These are phyloP conservation scores for Collybia sordida DNA, from an alignment of 768 basidiomycete species.

Conservation along the genomic window DNA sequence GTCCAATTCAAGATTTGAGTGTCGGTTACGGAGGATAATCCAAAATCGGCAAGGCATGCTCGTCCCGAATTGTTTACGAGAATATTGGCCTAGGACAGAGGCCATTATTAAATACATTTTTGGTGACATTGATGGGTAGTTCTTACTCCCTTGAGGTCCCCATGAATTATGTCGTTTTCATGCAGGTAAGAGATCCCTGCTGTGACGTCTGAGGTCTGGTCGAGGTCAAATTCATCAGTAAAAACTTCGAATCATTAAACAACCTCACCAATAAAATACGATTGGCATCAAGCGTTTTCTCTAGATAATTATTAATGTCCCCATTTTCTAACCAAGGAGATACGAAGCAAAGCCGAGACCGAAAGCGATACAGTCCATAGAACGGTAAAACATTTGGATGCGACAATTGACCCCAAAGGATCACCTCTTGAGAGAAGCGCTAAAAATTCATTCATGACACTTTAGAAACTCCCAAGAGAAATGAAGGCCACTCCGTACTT, in stretches of 20 bases:
- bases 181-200: constrained; percentile 33
- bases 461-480: neutral
- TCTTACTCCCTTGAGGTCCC: constrained; percentile 44
- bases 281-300: neutral
- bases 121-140: neutral
- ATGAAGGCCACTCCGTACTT: constrained; percentile 11
- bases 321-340: constrained; percentile 12
- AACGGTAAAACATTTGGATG: constrained; percentile 10
- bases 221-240: no score
- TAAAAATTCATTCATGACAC: neutral
- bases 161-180: constrained; percentile 35
- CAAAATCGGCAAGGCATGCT: constrained; percentile 25
- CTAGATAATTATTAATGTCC: constrained; percentile 5
- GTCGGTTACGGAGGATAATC: constrained; percentile 16
- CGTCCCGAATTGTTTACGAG: constrained; percentile 14
- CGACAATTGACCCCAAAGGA: constrained; percentile 10
- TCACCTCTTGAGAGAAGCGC: constrained; percentile 5
- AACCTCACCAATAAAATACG: constrained; percentile 1
- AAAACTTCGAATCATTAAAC: no score
- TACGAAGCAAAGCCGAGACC: constrained; percentile 5
- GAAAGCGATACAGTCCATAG: constrained; percentile 8
- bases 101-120: neutral
- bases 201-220: constrained; percentile 30
- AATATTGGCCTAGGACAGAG: constrained; percentile 19
- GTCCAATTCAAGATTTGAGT: constrained; percentile 12